These are phyloP conservation scores for Cyclospora cayetanensis DNA, from an alignment of 169 alveolate species.

Conservation along the genomic window DNA sequence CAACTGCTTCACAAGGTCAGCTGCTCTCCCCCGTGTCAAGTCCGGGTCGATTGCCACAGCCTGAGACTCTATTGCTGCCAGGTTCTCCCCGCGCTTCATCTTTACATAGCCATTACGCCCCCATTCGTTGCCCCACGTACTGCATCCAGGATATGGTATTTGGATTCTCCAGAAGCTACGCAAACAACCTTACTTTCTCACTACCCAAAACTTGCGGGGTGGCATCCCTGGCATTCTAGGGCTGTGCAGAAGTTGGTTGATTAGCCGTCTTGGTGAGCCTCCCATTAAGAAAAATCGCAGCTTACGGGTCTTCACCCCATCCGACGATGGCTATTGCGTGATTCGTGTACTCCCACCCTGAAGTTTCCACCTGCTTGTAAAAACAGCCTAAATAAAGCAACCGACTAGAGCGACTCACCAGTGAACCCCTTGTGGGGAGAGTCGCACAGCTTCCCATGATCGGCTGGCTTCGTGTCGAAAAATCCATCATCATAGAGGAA, in stretches of 20 bases:
- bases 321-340: constrained; percentile 91
- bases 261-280: too few species aligned
- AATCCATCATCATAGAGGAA: constrained; percentile 75
- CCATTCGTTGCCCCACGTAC: constrained; percentile 94
- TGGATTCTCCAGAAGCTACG: not conserved
- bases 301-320: constrained; percentile 88
- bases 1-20: constrained; percentile 32
- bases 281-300: too few species aligned
- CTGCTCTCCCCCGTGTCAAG: constrained; percentile 81
- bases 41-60: constrained; percentile 91
- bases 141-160: constrained; percentile 75
- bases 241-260: too few species aligned
- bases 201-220: constrained; percentile 84
- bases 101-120: constrained; percentile 91
- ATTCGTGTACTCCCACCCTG: constrained; percentile 92
- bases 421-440: constrained; percentile 83
- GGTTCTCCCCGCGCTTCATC: constrained; percentile 79
- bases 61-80: constrained; percentile 88
- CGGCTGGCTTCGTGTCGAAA: constrained; percentile 74
- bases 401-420: constrained; percentile 60
- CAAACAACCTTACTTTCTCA: constrained; percentile 76
- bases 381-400: not conserved
- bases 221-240: constrained; percentile 59
- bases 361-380: not conserved
- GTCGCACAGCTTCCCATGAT: constrained; percentile 87